Evolutionary conservation across 75 land plant genomes (phyloP).

Genomic region (Pinus albicaulis): DNA sequence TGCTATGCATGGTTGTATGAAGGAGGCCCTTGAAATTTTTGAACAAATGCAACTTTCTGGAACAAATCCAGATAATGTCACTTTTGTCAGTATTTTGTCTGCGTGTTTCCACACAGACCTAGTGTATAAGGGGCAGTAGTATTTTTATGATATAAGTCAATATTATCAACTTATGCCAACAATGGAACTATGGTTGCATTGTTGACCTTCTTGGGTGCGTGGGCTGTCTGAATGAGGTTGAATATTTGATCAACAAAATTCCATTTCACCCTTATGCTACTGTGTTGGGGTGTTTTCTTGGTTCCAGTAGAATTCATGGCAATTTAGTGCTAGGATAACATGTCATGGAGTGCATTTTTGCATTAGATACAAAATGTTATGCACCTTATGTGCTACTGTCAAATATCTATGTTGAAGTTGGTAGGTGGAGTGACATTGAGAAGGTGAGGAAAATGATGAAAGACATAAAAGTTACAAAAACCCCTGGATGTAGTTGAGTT

Average conservation of each 20-base stretch:
- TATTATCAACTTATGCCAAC: not conserved
- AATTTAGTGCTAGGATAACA: not conserved
- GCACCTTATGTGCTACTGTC: conserved; percentile 9
- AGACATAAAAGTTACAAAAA: conserved; percentile 9
- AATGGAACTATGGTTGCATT: not conserved
- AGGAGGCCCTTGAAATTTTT: conserved; percentile 19
- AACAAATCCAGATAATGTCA: conserved; percentile 15
- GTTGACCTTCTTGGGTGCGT: conserved; percentile 5
- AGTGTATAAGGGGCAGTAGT: conserved; percentile 8
- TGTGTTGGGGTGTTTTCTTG: conserved; percentile 4
- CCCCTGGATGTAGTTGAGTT: conserved; percentile 15
- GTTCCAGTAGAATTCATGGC: not conserved
- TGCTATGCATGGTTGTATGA: conserved; percentile 14
- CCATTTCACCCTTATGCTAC: not conserved
- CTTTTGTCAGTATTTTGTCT: conserved; percentile 17
- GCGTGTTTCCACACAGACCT: conserved; percentile 19
- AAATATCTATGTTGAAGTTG: conserved; percentile 21
- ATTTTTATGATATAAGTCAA: not conserved
- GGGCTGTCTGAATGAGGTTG: not conserved
- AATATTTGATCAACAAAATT: not conserved
- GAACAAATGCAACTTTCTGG: conserved; percentile 17
- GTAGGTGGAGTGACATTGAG: conserved; percentile 17
- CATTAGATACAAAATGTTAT: not conserved
- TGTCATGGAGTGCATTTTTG: not conserved
- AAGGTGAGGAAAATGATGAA: conserved; percentile 9